Percentiles rank a stretch among this genome's conserved stretches.
These are phyloP conservation scores for Hericium erinaceus DNA, from an alignment of 768 basidiomycete genomes.

Conservation along the genomic window DNA sequence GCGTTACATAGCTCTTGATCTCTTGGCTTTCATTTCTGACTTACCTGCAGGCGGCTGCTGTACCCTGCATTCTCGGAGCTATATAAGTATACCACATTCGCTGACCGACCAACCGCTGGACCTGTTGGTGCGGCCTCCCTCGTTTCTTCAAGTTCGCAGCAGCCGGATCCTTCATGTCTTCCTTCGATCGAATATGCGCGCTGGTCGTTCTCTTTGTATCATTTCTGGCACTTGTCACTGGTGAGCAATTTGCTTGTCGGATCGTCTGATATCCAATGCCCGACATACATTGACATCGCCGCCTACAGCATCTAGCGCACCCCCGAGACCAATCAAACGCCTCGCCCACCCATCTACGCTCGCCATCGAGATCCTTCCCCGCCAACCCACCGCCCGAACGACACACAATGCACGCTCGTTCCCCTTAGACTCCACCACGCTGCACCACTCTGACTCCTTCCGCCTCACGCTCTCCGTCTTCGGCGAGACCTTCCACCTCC, in stretches of 20 bases:
- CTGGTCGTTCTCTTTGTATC: conserved; percentile 13
- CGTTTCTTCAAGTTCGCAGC: not conserved
- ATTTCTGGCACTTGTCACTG: conserved; percentile 5
- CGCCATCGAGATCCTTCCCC: conserved; percentile 34
- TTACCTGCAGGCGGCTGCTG: no score
- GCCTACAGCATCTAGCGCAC: conserved; percentile 14
- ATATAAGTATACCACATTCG: not conserved
- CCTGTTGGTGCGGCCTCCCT: not conserved
- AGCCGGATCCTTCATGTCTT: not conserved
- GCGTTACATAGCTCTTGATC: no score
- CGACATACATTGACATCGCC: no score
- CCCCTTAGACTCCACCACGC: conserved; percentile 31
- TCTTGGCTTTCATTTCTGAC: no score
- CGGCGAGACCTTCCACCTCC: conserved; percentile 56
- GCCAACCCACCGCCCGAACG: conserved; percentile 7
- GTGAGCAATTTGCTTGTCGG: not conserved
- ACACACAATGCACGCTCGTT: conserved; percentile 12
- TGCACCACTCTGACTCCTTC: conserved; percentile 63
- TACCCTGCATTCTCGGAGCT: not conserved
- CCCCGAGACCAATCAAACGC: conserved; percentile 27
- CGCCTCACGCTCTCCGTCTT: conserved; percentile 62
- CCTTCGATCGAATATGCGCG: conserved; percentile 4
- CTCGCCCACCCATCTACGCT: conserved; percentile 28
- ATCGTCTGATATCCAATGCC: no score
- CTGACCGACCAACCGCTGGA: not conserved